phyloP scores from a whole-genome alignment of 2,329 filamentous ascomycete species.

The Aspergillus quadricinctus region DNA sequence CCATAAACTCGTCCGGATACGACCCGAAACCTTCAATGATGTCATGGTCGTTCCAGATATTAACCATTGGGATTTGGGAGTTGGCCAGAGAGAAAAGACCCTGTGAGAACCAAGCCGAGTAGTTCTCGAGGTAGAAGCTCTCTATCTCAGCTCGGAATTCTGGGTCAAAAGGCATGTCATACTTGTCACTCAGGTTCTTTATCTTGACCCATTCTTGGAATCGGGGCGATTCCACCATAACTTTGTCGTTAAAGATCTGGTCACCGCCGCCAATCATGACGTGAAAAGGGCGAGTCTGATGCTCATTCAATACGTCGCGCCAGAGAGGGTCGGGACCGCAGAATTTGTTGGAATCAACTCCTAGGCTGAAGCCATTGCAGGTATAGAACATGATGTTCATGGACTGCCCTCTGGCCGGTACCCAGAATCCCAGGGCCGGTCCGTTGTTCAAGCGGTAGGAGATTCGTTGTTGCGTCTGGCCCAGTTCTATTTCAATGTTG shows the following conservation, averaged over 20 bases:
- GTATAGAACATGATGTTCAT: constrained; percentile 99
- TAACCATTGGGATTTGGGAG: constrained; percentile 95
- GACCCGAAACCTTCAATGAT: constrained; percentile 90
- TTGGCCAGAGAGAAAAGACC: constrained; percentile 90
- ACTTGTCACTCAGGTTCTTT: constrained; percentile 75
- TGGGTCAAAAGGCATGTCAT: constrained; percentile 68
- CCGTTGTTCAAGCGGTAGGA: constrained; percentile 95
- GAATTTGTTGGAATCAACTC: constrained; percentile 71
- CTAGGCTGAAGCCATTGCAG: constrained; percentile 90
- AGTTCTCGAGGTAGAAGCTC: constrained; percentile 79
- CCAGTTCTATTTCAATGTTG: constrained; percentile 87
- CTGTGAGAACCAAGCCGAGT: constrained; percentile 93
- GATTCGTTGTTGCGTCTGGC: constrained; percentile 72
- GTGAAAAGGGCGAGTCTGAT: constrained; percentile 89
- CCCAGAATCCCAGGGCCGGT: constrained; percentile 88
- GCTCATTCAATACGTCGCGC: constrained; percentile 89
- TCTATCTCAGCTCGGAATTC: constrained; percentile 89
- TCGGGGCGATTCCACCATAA: constrained; percentile 67
- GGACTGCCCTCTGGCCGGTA: constrained; percentile 72
- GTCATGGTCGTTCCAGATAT: constrained; percentile 95
- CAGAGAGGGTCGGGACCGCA: constrained; percentile 94
- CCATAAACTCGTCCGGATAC: constrained; percentile 89
- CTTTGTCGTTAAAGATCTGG: constrained; percentile 91
- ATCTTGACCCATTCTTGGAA: constrained; percentile 84
- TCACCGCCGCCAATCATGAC: constrained; percentile 98